These are phyloP conservation scores for Phytophthora cactorum DNA, from an alignment of 352 stramenopile species.

Conservation along the genomic window DNA sequence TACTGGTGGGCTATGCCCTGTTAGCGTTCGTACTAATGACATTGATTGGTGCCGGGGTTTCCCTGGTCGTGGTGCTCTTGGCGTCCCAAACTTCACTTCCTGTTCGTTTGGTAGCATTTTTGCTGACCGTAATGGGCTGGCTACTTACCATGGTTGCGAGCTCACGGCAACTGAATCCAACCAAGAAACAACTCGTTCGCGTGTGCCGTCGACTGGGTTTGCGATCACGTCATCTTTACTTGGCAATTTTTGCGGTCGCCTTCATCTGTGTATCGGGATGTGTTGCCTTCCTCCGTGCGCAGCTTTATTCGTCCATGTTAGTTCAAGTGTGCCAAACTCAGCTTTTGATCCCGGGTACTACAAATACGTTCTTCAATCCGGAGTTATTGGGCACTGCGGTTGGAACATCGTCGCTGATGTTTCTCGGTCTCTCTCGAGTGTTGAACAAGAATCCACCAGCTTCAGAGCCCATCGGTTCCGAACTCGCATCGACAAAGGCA, in stretches of 20 bases:
- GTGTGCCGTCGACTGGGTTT: constrained; percentile 45
- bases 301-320: constrained; percentile 74
- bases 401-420: constrained; percentile 24
- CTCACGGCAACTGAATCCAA: constrained; percentile 51
- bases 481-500: constrained; percentile 3
- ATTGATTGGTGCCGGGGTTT: constrained; percentile 35
- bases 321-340: constrained; percentile 70
- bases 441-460: constrained; percentile 1
- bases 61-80: constrained; percentile 35
- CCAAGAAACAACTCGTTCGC: constrained; percentile 43
- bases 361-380: constrained; percentile 43
- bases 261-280: constrained; percentile 55
- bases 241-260: constrained; percentile 37
- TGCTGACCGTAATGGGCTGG: constrained; percentile 58
- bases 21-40: constrained; percentile 35
- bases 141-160: constrained; percentile 46
- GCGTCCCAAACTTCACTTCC: constrained; percentile 37
- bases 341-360: constrained; percentile 39
- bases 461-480: not conserved
- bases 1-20: constrained; percentile 34
- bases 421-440: constrained; percentile 25
- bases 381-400: constrained; percentile 46
- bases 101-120: constrained; percentile 46
- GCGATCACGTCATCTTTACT: constrained; percentile 37
- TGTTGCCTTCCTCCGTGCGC: constrained; percentile 66